Evolutionary conservation across 108 stramenopile species (phyloP), one percentile per base, ranked within the genome.

Genomic region (Nannochloropsis salina): DNA sequence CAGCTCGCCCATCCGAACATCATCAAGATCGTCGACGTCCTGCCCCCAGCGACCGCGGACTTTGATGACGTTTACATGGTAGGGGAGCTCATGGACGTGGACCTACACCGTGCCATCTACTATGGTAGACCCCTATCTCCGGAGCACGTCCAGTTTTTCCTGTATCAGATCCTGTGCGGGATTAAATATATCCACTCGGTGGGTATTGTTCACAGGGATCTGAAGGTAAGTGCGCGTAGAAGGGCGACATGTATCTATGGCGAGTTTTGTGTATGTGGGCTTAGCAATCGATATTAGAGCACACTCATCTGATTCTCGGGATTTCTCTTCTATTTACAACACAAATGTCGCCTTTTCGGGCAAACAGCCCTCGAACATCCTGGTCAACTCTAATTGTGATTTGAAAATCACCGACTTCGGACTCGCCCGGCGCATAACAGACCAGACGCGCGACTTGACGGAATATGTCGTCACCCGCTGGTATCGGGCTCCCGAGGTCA

Each of bases 401-500:
- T 90, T 92, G 31, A 91, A 91, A 47, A 82, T 86, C 10, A 41
- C 90, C 82, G 92, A 92, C 86, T 92, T 92, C 44, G 92, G 92
- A 12, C 86, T 92, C 18, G 92, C 92, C 20, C 91, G 92, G 8
- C 86, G 89, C 9, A 86, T 89, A 20, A 86, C 80, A 81, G 81
- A 81, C 81, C 81, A 41, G 31, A 81, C 81, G 22, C 84, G 85
- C 22, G 61, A 97, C 83, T 92, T 98, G 61, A 99, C 98, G 41
- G 96, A 96, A 89, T 97, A 99, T 90, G 99, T 99, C 43, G 99
- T 98, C 15, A 98, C 98, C 41, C 91, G 99, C 15, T 99, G 99
- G 99, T 99, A 99, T 90, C 91, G 99, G 42, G 93, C 93, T 8
- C 99, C 99, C 10, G 99, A 99, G 89, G 90, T 98, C 42, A 97